Evolutionary conservation across 2,329 filamentous ascomycete species (phyloP), one percentile per base, ranked within the genome.

Genomic region (Phaeosphaeriaceae sp.): DNA sequence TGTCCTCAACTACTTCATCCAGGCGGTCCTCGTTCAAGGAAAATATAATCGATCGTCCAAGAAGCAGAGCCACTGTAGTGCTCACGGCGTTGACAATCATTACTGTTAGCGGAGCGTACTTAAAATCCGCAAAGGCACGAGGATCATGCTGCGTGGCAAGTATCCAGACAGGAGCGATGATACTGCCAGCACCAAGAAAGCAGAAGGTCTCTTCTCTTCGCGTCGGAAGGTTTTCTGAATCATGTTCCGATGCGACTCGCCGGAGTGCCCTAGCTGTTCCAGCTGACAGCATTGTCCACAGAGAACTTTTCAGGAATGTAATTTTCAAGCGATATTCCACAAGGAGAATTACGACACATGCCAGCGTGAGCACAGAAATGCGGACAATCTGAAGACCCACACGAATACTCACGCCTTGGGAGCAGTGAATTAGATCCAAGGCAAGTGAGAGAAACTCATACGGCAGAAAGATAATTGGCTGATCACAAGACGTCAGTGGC

Each of bases 321-420:
- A 68, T 61, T 10, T 54, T 60, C 21, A 73, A 62, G 42, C 68
- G 69, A 52, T 74, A 75, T 45, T 76, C 72, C 33, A 66, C 65
- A 31, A 57, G 57, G 10, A 71, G 56, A 15, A 70, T 63, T 3
- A 60, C 66, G 7, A 54, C 59, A 51, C 64, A 66, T 27, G 64
- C 60, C 15, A 65, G 42, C 9, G 57, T 19, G 7, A 68, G 51
- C 13, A 68, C n/a, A 9, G 53, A 20, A 20, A 68, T 27, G 19
- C 62, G 64, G 66, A 33, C 2, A 63, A 31, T 49, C 68, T 64
- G 19, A 53, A 31, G 27, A 55, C 54, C 13, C 62, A 57, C 20
- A 51, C 60, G 25, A 57, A 48, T 17, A 36, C 31, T 11, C 3
- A 3, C 31, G 31, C 31, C 13, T 36, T 36, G 31, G 13, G 31